phyloP scores from a whole-genome alignment of 768 basidiomycete species.

The Stropharia rugosoannulata region DNA sequence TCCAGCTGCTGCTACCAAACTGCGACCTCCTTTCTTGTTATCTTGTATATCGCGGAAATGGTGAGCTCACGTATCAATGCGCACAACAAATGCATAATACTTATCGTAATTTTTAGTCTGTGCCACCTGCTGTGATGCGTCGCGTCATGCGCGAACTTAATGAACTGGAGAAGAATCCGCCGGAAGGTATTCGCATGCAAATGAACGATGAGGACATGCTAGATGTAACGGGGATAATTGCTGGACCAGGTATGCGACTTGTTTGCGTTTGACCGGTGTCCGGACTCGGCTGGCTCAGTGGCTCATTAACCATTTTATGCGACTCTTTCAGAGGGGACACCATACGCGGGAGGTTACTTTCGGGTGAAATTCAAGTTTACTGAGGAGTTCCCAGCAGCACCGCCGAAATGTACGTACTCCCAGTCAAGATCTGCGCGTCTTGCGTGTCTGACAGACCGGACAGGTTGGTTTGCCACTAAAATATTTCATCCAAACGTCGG shows the following conservation, averaged over 20 bases:
- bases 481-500: constrained; percentile 99
- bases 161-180: constrained; percentile 78
- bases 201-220: constrained; percentile 88
- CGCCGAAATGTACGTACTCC: constrained; percentile 81
- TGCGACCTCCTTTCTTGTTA: too few relatives aligned
- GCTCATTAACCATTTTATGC: neutral
- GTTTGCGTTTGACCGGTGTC: constrained; percentile 5
- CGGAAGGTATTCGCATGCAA: constrained; percentile 89
- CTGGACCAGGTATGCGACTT: constrained; percentile 76
- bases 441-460: neutral
- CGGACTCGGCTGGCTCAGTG: constrained; percentile 1
- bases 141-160: constrained; percentile 85
- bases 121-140: constrained; percentile 65
- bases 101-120: constrained; percentile 26
- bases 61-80: too few relatives aligned
- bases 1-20: too few relatives aligned
- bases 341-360: constrained; percentile 68
- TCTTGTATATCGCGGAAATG: too few relatives aligned
- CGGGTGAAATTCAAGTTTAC: constrained; percentile 85
- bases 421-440: neutral
- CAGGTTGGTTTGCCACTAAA: constrained; percentile 91
- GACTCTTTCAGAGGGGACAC: constrained; percentile 49
- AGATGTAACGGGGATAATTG: constrained; percentile 83
- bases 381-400: constrained; percentile 90
- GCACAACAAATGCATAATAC: too few relatives aligned